Conservation (phyloP, 129 eudicot genomes). For the Pulicaria dysenterica region DNA sequence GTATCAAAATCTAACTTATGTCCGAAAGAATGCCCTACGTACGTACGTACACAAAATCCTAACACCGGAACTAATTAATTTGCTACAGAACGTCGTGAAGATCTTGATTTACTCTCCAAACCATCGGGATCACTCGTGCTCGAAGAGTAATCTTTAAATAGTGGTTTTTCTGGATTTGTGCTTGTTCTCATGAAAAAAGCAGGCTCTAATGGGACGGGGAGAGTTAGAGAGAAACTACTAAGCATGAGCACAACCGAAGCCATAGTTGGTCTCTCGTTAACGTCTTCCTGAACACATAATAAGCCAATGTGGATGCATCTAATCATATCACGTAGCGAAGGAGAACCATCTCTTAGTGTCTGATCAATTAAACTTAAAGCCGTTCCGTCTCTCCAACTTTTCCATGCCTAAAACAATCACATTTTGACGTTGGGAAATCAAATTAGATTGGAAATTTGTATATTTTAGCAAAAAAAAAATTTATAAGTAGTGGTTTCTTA, state of each 20-base stretch:
- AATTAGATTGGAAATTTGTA: neutral
- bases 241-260: slow-evolving; percentile 34
- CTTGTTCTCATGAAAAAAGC: slow-evolving; percentile 36
- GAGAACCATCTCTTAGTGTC: slow-evolving; percentile 6
- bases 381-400: slow-evolving; percentile 35
- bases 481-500: neutral
- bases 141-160: neutral
- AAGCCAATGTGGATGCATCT: slow-evolving; percentile 36
- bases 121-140: neutral
- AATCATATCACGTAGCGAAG: slow-evolving; percentile 21
- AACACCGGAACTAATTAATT: neutral
- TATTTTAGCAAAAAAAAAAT: neutral
- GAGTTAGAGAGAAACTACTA: slow-evolving; percentile 36
- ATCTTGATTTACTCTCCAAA: slow-evolving; percentile 5
- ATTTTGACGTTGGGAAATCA: neutral
- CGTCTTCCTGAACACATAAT: slow-evolving; percentile 40
- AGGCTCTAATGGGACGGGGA: slow-evolving; percentile 43
- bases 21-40: neutral
- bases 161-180: neutral
- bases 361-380: slow-evolving; percentile 29
- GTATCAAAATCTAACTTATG: neutral
- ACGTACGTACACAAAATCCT: neutral
- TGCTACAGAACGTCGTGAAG: slow-evolving; percentile 9
- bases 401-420: slow-evolving; percentile 37
- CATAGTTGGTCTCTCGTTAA: slow-evolving; percentile 36